Evolutionary conservation across 2,329 filamentous ascomycete species (phyloP), one percentile per base, ranked within the genome.

Genomic region (Stemphylium beticola): DNA sequence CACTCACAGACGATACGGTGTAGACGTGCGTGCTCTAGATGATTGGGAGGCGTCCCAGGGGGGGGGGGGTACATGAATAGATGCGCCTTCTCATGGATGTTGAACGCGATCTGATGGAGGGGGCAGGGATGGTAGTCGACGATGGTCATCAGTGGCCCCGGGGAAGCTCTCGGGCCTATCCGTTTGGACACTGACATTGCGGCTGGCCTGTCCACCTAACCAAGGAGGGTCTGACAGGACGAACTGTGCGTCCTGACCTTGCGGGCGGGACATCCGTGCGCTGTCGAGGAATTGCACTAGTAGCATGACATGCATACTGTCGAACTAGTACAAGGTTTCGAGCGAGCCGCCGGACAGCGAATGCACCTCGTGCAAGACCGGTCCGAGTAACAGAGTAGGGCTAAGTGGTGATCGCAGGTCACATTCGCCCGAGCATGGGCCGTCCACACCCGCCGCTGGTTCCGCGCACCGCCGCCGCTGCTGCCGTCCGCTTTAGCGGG

Each of bases 391-490:
- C 14, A 12, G 17, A 14, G 17, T 22, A 33, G 22, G 20, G 11
- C 39, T 53, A 44, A 26, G n/a, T 31, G 45, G 54, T 46, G 49
- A 53, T 53, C 44, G 39, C 46, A 50, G 26, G 2, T 33, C 29
- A 34, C 29, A 42, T 37, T 33, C 42, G n/a, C 29, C 56, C 58
- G 53, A 49, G 49, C 51, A 57, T 60, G 59, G 60, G 52, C 60
- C 52, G 47, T 41, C 47, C 47, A 36, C 18, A 53, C 51, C 24
- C 47, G 51, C 59, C 51, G 53, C 52, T 55, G 44, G 45, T 55
- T 53, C 57, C 60, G 57, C 55, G 54, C 44, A 49, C 60, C 52
- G 58, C 41, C 36, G 50, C 51, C 44, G 56, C 49, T 26, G 49
- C 33, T 41, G 46, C 40, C 46, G 51, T 34, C 47, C 40, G 52